phyloP scores from a whole-genome alignment of 768 basidiomycete genomes.

The Sarcomyxa edulis region DNA sequence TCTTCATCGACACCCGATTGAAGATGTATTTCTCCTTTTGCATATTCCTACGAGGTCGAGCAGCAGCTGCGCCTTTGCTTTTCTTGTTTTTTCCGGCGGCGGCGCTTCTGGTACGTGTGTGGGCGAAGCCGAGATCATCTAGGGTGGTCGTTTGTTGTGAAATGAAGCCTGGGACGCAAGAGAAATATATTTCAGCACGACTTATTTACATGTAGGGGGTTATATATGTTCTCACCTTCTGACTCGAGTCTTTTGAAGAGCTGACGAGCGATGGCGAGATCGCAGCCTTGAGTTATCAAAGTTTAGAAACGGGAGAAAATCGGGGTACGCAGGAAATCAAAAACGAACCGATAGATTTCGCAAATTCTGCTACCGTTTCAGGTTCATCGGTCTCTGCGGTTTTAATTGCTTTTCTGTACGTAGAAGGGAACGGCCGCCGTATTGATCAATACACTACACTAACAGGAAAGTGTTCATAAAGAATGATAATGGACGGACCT shows the following conservation, averaged over 20 bases:
- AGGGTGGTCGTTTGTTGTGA: slow-evolving; percentile 39
- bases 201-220: neutral
- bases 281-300: slow-evolving; percentile 35
- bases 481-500: slow-evolving; percentile 37
- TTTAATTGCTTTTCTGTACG: slow-evolving; percentile 63
- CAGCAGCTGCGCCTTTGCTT: slow-evolving; percentile 29
- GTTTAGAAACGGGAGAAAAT: neutral
- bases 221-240: slow-evolving; percentile 68
- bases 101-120: slow-evolving; percentile 29
- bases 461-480: neutral
- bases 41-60: slow-evolving; percentile 40
- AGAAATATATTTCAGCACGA: no score
- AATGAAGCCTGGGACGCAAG: slow-evolving; percentile 68
- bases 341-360: slow-evolving; percentile 52
- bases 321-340: neutral
- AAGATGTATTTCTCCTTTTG: slow-evolving; percentile 59
- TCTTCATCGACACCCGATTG: slow-evolving; percentile 38
- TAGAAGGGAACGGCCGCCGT: neutral
- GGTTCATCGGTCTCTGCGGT: slow-evolving; percentile 48
- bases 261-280: slow-evolving; percentile 50
- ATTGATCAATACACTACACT: no score
- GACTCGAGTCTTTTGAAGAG: slow-evolving; percentile 64
- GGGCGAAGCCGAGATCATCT: slow-evolving; percentile 46
- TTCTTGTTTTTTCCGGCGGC: slow-evolving; percentile 24
- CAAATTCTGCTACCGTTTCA: slow-evolving; percentile 44